Base-by-base conservation (phyloP, 2,329 filamentous ascomycete genomes). In the Kalmusia sp. region DNA sequence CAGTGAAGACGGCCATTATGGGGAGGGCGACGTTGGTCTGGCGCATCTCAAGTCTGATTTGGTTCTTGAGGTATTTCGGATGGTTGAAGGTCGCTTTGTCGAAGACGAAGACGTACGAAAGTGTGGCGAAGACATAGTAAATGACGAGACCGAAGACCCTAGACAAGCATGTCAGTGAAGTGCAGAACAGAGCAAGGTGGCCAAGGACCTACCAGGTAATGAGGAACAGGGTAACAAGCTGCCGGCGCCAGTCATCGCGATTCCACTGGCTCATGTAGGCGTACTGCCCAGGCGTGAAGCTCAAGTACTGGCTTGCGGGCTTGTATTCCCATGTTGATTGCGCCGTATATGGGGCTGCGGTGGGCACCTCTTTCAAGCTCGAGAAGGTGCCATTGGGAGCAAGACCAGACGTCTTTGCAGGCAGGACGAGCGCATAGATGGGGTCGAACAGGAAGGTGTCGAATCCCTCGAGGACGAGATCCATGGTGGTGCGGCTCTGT, bases 11-110 rank as follows among this genome's bases (percentile, higher is more conserved):
- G 45, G 92, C 84, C 88, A 97, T 96, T 71, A 87, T 73, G 17
- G 93, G 93, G 80, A 97, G 87, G 31, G 92, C 82, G 40, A 77
- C 75, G 77, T 88, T 86, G 58, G 93, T 87, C 77, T 96, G 92
- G 59, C 81, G 80, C 68, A 98, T 96, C 75, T 98, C 93, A 66
- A 92, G 84, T 54, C 82, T 80, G 59, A 97, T 88, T 76, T 97
- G 93, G 77, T 96, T 93, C 79, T 95, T 96, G 70, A 97, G 88
- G 76, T 93, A 98, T 71, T 95, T 95, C 41, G 93, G 93, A 74
- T 98, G 93, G 47, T 91, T 81, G 77, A 93, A 87, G 38, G 91
- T 95, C 35, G 86, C 84, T 77, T 97, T 95, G 77, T 97, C 93
- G 79, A 96, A 97, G 70, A 97, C 82, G 78, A 96, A 89, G 68